Evolutionary conservation across 352 stramenopile species (phyloP), one percentile per base, ranked within the genome.

Genomic region (Blastocystis sp.): DNA sequence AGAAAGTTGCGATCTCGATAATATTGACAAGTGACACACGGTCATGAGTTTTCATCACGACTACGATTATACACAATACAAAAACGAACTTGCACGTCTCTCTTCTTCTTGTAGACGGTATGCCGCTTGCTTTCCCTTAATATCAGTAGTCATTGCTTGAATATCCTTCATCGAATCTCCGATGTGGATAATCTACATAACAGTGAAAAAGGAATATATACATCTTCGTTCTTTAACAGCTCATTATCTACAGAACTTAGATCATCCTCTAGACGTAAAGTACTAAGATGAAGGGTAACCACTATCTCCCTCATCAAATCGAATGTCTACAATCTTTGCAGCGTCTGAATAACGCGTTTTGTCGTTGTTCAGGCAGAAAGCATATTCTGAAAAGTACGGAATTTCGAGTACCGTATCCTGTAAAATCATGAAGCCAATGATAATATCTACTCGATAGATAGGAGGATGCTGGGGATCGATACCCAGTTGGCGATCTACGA

Each of bases 311-410:
- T 65, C 66, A 30, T 56, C 53, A 16, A 89, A 59, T 53, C 66
- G 63, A 43, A 89, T 79, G 11, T 89, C 63, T 20, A 89, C 78
- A 24, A 39, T 56, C 50, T 89, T 89, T 9, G 41, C 78, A 26
- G 39, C 43, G 5, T 76, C 34, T 4, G 78, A 89, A 26, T 76
- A 76, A 37, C 24, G 37, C 16, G 53, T 68, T 39, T 62, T 56
- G 55, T 69, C 53, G 26, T 89, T 89, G 47, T 89, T 62, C 11
- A 89, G 30, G 55, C 78, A 89, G 47, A 89, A 89, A 47, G 41
- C 70, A 55, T 89, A 89, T 43, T 89, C 78, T 24, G 78, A 59
- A 30, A 89, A 89, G 59, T 89, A 89, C 6, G 78, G 78, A 89
- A 89, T 79, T 78, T 89, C 78, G 34, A 89, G 70, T 45, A 66